These are phyloP conservation scores for Jaminaea rosea DNA, from an alignment of 1,284 basidiomycete species.

Conservation along the genomic window DNA sequence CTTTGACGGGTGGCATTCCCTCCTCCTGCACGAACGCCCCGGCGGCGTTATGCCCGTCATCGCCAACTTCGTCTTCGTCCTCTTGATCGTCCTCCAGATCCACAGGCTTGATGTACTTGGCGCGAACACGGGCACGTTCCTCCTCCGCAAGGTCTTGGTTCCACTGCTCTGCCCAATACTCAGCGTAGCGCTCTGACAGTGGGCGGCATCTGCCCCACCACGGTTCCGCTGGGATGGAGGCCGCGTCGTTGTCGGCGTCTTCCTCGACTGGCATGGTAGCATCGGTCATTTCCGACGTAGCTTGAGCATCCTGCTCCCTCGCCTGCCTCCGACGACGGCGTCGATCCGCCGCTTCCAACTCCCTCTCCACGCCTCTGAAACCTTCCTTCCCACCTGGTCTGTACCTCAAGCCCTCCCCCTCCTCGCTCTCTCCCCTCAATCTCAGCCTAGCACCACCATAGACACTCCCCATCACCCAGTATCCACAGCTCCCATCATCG, in stretches of 20 bases:
- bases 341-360: constrained; percentile 5
- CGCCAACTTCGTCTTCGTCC: no score
- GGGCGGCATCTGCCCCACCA: constrained; percentile 5
- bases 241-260: constrained; percentile 8
- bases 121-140: constrained; percentile 1
- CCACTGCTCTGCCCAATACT: constrained; percentile 28
- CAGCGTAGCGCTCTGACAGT: constrained; percentile 18
- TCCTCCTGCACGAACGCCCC: no score
- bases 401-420: constrained; percentile 65
- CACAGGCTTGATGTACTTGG: neutral
- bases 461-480: constrained; percentile 86
- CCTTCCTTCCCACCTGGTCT: constrained; percentile 46
- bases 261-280: constrained; percentile 1
- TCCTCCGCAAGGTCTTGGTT: constrained; percentile 27
- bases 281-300: neutral
- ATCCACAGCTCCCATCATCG: constrained; percentile 90
- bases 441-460: constrained; percentile 80
- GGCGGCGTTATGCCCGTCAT: no score
- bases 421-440: constrained; percentile 72
- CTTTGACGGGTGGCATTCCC: no score
- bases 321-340: neutral
- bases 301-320: neutral
- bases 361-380: constrained; percentile 22
- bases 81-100: neutral
- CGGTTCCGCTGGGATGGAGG: constrained; percentile 1